Base-by-base conservation (phyloP, 768 basidiomycete species). In the Trametes cinnabarina region DNA sequence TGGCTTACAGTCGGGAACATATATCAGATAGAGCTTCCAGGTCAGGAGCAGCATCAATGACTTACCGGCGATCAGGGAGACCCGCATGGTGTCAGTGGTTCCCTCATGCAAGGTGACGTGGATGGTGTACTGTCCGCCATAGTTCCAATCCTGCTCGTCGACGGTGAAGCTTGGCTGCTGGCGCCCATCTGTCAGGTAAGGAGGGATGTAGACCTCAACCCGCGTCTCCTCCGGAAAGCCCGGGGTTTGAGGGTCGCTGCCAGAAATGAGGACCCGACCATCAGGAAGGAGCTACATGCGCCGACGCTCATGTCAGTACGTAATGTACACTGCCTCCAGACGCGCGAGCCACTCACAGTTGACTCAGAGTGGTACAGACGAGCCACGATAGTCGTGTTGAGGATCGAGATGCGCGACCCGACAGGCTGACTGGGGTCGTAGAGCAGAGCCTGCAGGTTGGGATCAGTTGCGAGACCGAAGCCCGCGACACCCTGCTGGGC, bases 351-450 rank as follows among this genome's bases (percentile, higher is more conserved):
- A 42, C 67, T 34, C 55, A 70, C 69, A 22, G 81, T 83, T 3
- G 87, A 87, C 67, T 85, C 88, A 0, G 90, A 91, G 69, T 91
- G 90, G 63, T 91, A 92, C 69, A 92, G 62, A 15, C 90, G 83
- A 0, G 88, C 81, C 23, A 92, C 83, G 40, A 84, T 88, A 25
- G 88, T 91, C 20, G 70, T 80, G 67, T 77, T 77, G 47, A 88
- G 77, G 65, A 89, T 82, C 9, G 89, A 83, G 61, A 90, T 75
- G 32, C 89, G 84, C 37, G 83, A 79, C 10, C 79, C 74, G 43
- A 84, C 63, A 4, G 90, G 79, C 53, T 79, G 70, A 0, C 79
- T 67, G 0, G 90, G 90, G 66, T 90, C 86, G 61, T 91, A 91
- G 5, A 92, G 77, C 19, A 90, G 60, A 0, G 88, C 89, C 3